A percentile compares a stretch with the other conserved stretches of the same genome.
These are phyloP conservation scores for Wickerhamiella qilinensis DNA, from an alignment of 805 yeast species.

Conservation along the genomic window DNA sequence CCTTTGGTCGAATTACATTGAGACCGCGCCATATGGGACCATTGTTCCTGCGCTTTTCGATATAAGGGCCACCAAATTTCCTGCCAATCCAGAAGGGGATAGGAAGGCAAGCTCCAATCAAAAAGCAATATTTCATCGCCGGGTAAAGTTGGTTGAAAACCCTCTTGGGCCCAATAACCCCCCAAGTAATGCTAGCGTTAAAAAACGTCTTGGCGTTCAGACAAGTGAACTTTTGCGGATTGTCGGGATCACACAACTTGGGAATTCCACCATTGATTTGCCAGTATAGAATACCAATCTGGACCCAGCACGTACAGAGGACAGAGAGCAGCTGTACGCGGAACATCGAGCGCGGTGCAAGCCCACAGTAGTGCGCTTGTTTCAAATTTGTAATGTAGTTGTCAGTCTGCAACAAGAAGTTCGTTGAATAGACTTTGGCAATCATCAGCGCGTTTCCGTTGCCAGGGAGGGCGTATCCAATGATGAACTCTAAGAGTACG, in stretches of 20 bases:
- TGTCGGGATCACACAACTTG: constrained; percentile 31
- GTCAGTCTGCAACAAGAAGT: constrained; percentile 45
- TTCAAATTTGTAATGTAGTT: constrained; percentile 41
- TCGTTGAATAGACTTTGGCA: constrained; percentile 42
- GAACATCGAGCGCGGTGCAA: constrained; percentile 29
- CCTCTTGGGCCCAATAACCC: constrained; percentile 43
- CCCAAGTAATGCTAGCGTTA: constrained; percentile 40
- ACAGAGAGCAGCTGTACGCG: constrained; percentile 26
- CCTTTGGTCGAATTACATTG: too few relatives aligned
- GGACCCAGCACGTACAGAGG: constrained; percentile 26
- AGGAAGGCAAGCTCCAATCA: too few relatives aligned
- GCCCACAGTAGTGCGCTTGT: constrained; percentile 26
- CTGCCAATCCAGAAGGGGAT: too few relatives aligned
- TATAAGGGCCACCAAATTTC: too few relatives aligned
- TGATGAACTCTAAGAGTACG: constrained; percentile 45
- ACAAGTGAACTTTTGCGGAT: constrained; percentile 26
- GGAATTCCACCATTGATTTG: constrained; percentile 26
- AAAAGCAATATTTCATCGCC: too few relatives aligned
- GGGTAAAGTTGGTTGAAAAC: too few relatives aligned
- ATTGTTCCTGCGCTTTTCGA: too few relatives aligned
- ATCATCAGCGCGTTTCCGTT: constrained; percentile 46
- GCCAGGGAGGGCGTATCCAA: constrained; percentile 53
- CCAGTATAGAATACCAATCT: constrained; percentile 28
- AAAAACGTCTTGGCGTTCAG: constrained; percentile 26
- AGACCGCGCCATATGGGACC: too few relatives aligned